Evolutionary conservation across 306 rosid species (phyloP).

Genomic region (Psophocarpus tetragonolobus): DNA sequence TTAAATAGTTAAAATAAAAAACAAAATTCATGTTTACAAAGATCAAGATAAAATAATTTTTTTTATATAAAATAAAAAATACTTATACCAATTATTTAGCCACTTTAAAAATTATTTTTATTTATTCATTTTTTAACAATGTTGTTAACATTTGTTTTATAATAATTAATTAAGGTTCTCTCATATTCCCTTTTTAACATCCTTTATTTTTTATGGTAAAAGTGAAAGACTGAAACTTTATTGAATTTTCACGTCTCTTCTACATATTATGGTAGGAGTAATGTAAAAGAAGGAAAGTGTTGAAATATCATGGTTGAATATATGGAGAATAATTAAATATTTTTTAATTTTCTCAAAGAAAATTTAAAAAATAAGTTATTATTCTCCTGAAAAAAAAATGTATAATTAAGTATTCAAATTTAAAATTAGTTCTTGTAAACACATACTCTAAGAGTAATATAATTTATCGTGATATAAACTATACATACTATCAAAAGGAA

Average conservation of each 20-base stretch:
- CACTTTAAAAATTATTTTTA: too few species aligned
- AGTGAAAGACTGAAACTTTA: neutral
- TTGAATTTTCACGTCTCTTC: neutral
- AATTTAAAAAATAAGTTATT: neutral
- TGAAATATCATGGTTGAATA: neutral
- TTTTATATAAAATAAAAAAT: too few species aligned
- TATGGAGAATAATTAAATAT: neutral
- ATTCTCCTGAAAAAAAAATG: neutral
- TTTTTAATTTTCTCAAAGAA: neutral
- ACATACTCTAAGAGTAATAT: neutral
- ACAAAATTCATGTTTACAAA: too few species aligned
- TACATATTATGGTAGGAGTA: neutral
- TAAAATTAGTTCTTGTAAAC: neutral
- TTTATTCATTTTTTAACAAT: too few species aligned
- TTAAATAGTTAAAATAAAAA: too few species aligned
- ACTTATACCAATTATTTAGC: too few species aligned
- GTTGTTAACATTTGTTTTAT: too few species aligned
- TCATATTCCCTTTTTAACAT: too few species aligned
- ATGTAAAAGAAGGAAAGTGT: neutral
- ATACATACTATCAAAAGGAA: neutral
- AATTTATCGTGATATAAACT: neutral
- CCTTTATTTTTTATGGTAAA: neutral
- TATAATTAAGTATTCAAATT: neutral
- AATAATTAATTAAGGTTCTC: neutral
- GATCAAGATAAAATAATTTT: too few species aligned